Percentiles rank a stretch among this genome's conserved stretches.
These are phyloP conservation scores for Amanita muscaria DNA, from an alignment of 768 basidiomycete genomes.

Conservation along the genomic window DNA sequence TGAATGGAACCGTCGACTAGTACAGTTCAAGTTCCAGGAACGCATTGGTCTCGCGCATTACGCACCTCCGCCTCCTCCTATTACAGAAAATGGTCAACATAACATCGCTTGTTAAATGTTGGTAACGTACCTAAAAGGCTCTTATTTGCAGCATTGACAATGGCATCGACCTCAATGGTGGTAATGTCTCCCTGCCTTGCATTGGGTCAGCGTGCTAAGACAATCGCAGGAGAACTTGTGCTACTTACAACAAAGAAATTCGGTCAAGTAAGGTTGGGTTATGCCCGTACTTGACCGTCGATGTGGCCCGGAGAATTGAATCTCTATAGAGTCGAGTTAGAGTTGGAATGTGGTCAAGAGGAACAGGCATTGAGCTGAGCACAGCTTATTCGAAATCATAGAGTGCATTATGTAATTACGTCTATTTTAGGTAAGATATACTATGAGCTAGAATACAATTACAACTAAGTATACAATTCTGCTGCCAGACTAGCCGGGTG, in stretches of 20 bases:
- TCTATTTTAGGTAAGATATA: neutral
- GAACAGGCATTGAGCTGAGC: constrained; percentile 9
- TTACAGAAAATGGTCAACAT: neutral
- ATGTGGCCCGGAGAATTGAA: constrained; percentile 26
- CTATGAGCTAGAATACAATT: constrained; percentile 1
- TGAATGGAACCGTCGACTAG: constrained; percentile 71
- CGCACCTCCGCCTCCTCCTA: constrained; percentile 74
- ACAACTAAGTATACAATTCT: neutral
- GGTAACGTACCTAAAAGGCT: constrained; percentile 50
- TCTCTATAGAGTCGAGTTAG: constrained; percentile 44
- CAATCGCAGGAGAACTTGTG: constrained; percentile 1
- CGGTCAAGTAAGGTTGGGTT: constrained; percentile 37
- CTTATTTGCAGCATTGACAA: constrained; percentile 79
- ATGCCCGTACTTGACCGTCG: constrained; percentile 25
- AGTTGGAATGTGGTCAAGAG: constrained; percentile 44
- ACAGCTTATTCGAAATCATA: neutral
- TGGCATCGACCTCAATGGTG: constrained; percentile 54
- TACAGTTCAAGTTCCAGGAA: neutral
- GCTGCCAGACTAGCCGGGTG: too few relatives aligned
- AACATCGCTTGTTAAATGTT: neutral
- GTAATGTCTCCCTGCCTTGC: constrained; percentile 76
- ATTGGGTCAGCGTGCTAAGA: constrained; percentile 2
- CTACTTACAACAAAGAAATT: constrained; percentile 60
- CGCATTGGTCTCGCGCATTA: neutral
- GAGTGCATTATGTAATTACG: neutral